Percentiles rank a stretch among this genome's conserved stretches.
These are phyloP conservation scores for Linum lewisii DNA, from an alignment of 345 rosid genomes.

Conservation along the genomic window DNA sequence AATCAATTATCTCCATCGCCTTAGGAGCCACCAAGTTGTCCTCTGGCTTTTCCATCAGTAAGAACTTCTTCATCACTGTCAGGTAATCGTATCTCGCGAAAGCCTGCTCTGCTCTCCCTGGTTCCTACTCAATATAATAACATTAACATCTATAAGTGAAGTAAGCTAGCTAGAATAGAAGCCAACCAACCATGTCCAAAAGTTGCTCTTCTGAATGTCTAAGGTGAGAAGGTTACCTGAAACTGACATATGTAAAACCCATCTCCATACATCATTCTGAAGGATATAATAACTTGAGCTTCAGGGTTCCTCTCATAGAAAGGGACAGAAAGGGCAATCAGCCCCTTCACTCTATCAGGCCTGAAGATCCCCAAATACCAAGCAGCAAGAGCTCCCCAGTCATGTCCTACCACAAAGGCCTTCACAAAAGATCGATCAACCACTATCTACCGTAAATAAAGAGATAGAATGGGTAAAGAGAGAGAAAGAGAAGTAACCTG, in stretches of 20 bases:
- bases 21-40: slow-evolving; percentile 41
- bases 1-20: slow-evolving; percentile 52
- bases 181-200: no score
- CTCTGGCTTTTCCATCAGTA: slow-evolving; percentile 37
- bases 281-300: slow-evolving; percentile 21
- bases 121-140: slow-evolving; percentile 31
- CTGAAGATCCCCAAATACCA: slow-evolving; percentile 44
- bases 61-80: slow-evolving; percentile 65
- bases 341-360: slow-evolving; percentile 51
- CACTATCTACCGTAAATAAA: background rate
- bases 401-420: slow-evolving; percentile 66
- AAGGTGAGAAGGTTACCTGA: slow-evolving; percentile 32
- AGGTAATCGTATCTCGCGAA: slow-evolving; percentile 48
- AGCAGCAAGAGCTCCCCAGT: slow-evolving; percentile 53
- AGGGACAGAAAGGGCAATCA: slow-evolving; percentile 38
- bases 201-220: background rate
- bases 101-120: slow-evolving; percentile 65
- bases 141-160: background rate
- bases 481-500: slow-evolving; percentile 23
- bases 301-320: slow-evolving; percentile 32
- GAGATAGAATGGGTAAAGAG: background rate
- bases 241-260: slow-evolving; percentile 51
- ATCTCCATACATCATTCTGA: slow-evolving; percentile 28
- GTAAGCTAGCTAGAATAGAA: no score
- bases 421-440: slow-evolving; percentile 10